phyloP scores from a whole-genome alignment of 1,284 basidiomycete genomes.

The Tylopilus sp. region DNA sequence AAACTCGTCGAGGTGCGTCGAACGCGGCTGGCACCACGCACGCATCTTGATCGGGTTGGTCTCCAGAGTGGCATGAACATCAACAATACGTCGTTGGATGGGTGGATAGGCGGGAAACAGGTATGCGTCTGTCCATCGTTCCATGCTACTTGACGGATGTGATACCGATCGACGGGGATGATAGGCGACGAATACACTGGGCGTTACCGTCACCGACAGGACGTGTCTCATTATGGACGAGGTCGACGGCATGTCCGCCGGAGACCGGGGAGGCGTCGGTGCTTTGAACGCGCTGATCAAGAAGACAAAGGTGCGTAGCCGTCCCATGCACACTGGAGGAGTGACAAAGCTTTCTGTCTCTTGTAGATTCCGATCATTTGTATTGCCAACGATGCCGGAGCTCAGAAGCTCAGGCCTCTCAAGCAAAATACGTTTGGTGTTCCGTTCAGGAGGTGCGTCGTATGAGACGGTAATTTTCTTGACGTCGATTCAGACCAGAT shows the following conservation, averaged over 20 bases:
- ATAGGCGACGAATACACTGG: slow-evolving; percentile 63
- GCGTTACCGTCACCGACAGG: slow-evolving; percentile 71
- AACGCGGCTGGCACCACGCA: neutral
- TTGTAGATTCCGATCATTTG: slow-evolving; percentile 91
- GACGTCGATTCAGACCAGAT: slow-evolving; percentile 7
- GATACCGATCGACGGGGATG: neutral
- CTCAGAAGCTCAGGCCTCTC: slow-evolving; percentile 91
- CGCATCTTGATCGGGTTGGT: neutral
- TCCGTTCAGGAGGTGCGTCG: slow-evolving; percentile 67
- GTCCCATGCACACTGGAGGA: neutral
- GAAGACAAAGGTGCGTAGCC: slow-evolving; percentile 75
- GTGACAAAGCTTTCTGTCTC: neutral
- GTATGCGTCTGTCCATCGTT: slow-evolving; percentile 31
- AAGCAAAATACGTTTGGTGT: slow-evolving; percentile 72
- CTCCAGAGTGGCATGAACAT: slow-evolving; percentile 78
- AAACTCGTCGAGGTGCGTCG: slow-evolving; percentile 83
- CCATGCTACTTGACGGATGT: neutral
- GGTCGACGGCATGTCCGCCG: slow-evolving; percentile 98
- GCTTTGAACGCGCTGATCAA: slow-evolving; percentile 90
- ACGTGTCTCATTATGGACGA: slow-evolving; percentile 98
- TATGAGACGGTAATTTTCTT: neutral
- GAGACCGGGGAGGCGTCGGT: slow-evolving; percentile 94
- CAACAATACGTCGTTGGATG: slow-evolving; percentile 84
- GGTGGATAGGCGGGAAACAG: slow-evolving; percentile 70
- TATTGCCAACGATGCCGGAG: slow-evolving; percentile 89